Percentiles rank a stretch among this genome's conserved stretches.
phyloP scores from a whole-genome alignment of 1,139 yeast genomes.

The Taphrina flavorubra region DNA sequence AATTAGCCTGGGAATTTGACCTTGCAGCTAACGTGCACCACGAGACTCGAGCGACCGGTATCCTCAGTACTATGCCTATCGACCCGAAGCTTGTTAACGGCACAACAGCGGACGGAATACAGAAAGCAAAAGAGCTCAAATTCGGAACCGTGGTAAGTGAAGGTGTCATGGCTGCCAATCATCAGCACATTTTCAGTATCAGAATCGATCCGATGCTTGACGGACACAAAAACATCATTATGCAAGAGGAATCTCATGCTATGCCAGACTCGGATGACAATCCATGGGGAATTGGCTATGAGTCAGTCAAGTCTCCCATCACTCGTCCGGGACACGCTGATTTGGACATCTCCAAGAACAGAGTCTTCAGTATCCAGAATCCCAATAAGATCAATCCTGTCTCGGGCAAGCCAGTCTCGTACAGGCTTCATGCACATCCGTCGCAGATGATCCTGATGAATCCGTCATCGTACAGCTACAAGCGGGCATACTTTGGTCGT shows the following conservation, averaged over 20 bases:
- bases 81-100: conserved; percentile 55
- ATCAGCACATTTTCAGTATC: conserved; percentile 81
- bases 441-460: conserved; percentile 75
- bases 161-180: conserved; percentile 80
- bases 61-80: conserved; percentile 69
- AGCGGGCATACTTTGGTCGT: conserved; percentile 83
- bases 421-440: conserved; percentile 77
- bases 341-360: conserved; percentile 75
- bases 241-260: conserved; percentile 52
- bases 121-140: conserved; percentile 52
- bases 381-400: conserved; percentile 69
- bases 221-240: conserved; percentile 77
- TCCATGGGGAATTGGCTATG: conserved; percentile 38
- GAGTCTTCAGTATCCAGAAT: conserved; percentile 80
- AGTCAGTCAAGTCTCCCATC: conserved; percentile 18
- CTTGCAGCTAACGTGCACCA: conserved; percentile 82
- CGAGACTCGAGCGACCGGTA: conserved; percentile 80
- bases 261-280: conserved; percentile 55
- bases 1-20: conserved; percentile 75
- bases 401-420: conserved; percentile 76
- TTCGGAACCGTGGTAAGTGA: conserved; percentile 85
- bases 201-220: conserved; percentile 81
- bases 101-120: conserved; percentile 8
- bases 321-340: conserved; percentile 66
- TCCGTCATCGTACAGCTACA: conserved; percentile 73